Evolutionary conservation across 441 rosid species (phyloP).

Genomic region (Adansonia rubrostipa): DNA sequence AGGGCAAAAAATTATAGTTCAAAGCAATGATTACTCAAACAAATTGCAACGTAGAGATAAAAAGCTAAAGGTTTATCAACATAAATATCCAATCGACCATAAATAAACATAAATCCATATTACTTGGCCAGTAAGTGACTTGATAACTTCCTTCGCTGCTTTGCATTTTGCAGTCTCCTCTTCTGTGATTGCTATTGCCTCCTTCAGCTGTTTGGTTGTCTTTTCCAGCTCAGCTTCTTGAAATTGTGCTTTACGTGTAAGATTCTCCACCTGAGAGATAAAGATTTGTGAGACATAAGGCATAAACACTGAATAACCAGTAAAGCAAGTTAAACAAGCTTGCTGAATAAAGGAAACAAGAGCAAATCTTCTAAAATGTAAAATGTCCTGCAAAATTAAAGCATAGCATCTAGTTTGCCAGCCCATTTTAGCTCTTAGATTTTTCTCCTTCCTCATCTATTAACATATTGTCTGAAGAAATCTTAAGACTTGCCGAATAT

Average conservation of each 20-base stretch:
- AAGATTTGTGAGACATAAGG: conserved; percentile 32
- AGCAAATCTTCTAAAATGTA: conserved; percentile 16
- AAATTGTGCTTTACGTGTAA: conserved; percentile 76
- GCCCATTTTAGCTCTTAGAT: neutral
- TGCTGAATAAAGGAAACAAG: neutral
- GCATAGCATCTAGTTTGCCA: conserved; percentile 5
- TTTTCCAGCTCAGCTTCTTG: conserved; percentile 93
- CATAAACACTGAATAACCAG: neutral
- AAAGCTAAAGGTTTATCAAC: neutral
- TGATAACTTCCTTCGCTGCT: conserved; percentile 98
- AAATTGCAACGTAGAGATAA: neutral
- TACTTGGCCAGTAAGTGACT: conserved; percentile 93
- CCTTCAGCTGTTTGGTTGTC: conserved; percentile 83
- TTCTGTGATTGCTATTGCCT: conserved; percentile 80
- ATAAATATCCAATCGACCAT: neutral
- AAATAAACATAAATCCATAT: conserved; percentile 35
- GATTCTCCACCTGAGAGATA: conserved; percentile 73
- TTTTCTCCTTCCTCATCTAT: conserved; percentile 8
- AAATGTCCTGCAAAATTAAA: conserved; percentile 2
- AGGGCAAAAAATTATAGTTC: conserved; percentile 4
- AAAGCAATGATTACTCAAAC: neutral
- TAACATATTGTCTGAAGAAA: neutral
- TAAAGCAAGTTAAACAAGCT: conserved; percentile 20
- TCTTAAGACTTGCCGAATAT: neutral
- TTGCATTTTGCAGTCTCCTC: conserved; percentile 94